A percentile compares a stretch with the other conserved stretches of the same genome.
phyloP scores from a whole-genome alignment of 768 basidiomycete genomes.

The Leccinum disarticulatum region DNA sequence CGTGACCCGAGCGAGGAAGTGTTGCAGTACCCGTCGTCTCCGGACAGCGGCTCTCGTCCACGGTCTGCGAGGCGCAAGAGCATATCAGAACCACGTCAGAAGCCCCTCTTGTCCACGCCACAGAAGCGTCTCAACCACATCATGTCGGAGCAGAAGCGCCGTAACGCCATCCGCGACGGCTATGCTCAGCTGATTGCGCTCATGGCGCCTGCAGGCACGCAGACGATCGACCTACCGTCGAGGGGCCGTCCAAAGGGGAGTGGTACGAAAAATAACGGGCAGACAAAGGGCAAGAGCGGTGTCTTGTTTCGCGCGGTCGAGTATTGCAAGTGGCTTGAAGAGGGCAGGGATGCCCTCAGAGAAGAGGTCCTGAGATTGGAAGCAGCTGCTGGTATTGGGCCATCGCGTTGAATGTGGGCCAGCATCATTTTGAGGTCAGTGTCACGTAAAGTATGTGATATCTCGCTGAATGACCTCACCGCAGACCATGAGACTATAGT shows the following conservation, averaged over 20 bases:
- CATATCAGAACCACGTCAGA: conserved; percentile 34
- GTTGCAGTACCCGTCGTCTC: conserved; percentile 5
- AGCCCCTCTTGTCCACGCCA: conserved; percentile 73
- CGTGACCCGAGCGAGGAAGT: conserved; percentile 12
- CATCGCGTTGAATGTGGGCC: conserved; percentile 7
- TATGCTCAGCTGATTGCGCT: conserved; percentile 84
- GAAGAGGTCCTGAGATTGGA: conserved; percentile 71
- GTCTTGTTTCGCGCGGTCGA: conserved; percentile 85
- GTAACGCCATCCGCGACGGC: conserved; percentile 88
- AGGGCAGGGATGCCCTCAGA: conserved; percentile 68
- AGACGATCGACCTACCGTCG: conserved; percentile 70
- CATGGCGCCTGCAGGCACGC: conserved; percentile 75
- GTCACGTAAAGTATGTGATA: neutral
- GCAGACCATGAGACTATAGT: neutral
- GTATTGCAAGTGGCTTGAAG: conserved; percentile 84
- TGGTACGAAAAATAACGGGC: conserved; percentile 59
- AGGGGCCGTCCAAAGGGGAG: conserved; percentile 81
- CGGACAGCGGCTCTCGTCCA: conserved; percentile 12
- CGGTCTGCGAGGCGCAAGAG: conserved; percentile 25
- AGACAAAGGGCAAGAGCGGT: conserved; percentile 86
- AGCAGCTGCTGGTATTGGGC: conserved; percentile 57
- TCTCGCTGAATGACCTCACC: conserved; percentile 1
- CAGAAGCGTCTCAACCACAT: conserved; percentile 93
- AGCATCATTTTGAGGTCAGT: conserved; percentile 15
- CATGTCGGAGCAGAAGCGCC: conserved; percentile 91